Percentiles rank a stretch among this genome's conserved stretches.
Evolutionary conservation across 371 early-diverging fungal genomes (phyloP).

Genomic region (Capillidium rhysosporum): DNA sequence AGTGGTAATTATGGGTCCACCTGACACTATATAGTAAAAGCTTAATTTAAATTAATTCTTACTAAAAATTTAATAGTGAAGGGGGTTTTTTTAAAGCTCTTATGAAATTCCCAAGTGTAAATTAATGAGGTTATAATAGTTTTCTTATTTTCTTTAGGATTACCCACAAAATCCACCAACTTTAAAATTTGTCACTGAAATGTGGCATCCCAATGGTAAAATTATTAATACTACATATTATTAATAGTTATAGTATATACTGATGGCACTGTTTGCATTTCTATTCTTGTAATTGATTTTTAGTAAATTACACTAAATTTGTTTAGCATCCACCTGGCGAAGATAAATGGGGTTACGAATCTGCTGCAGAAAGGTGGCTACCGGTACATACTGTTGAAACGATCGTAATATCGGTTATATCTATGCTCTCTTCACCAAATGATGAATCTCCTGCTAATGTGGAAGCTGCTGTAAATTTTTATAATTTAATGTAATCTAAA

Average conservation of each 20-base stretch:
- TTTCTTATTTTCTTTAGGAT: constrained; percentile 13
- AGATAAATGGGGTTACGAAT: constrained; percentile 85
- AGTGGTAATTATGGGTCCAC: constrained; percentile 73
- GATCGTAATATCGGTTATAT: constrained; percentile 70
- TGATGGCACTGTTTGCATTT: constrained; percentile 78
- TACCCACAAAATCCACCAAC: constrained; percentile 73
- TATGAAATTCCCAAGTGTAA: constrained; percentile 53
- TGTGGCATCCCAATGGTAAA: constrained; percentile 68
- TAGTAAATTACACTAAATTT: background rate
- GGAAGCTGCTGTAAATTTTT: constrained; percentile 56
- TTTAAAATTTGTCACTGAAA: constrained; percentile 54
- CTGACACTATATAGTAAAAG: constrained; percentile 69
- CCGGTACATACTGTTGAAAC: constrained; percentile 89
- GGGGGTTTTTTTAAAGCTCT: constrained; percentile 81
- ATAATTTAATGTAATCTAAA: background rate
- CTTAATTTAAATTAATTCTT: background rate
- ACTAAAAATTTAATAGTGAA: constrained; percentile 24
- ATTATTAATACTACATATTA: constrained; percentile 14
- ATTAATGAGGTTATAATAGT: background rate
- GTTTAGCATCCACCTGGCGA: constrained; percentile 48
- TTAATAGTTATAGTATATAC: constrained; percentile 35
- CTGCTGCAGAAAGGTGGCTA: constrained; percentile 77
- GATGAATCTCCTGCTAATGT: constrained; percentile 82
- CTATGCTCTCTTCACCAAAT: constrained; percentile 84
- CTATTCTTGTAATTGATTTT: constrained; percentile 48